Evolutionary conservation across 495 filamentous ascomycete species (phyloP).

Genomic region (Chaetomidium leptoderma): DNA sequence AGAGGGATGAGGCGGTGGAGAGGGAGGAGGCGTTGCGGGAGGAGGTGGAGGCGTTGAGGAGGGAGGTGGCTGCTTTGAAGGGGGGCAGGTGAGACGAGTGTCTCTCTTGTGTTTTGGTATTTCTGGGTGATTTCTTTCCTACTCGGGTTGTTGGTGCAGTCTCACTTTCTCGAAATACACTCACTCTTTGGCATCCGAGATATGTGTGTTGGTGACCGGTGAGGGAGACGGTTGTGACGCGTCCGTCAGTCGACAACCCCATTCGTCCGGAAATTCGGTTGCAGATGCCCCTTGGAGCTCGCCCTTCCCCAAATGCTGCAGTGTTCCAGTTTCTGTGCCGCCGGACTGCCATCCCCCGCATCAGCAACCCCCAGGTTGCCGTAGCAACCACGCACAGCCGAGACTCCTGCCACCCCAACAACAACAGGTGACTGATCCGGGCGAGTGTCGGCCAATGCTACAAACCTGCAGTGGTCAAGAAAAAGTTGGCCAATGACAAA

Average conservation of each 20-base stretch:
- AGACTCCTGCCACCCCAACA: neutral
- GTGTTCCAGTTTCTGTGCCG: neutral
- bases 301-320: neutral
- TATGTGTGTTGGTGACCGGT: too few relatives aligned
- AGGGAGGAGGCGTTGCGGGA: neutral
- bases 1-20: constrained; percentile 4
- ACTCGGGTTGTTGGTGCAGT: too few relatives aligned
- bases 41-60: constrained; percentile 2
- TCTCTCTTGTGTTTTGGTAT: neutral
- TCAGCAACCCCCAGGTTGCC: constrained; percentile 1
- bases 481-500: constrained; percentile 1
- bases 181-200: too few relatives aligned
- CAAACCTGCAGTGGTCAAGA: neutral
- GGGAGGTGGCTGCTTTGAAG: neutral
- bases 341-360: too few relatives aligned
- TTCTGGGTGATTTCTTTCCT: neutral
- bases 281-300: too few relatives aligned
- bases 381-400: neutral
- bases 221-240: too few relatives aligned
- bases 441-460: neutral
- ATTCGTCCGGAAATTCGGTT: too few relatives aligned
- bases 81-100: neutral
- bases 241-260: too few relatives aligned
- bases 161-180: too few relatives aligned
- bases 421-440: neutral